phyloP scores from a whole-genome alignment of 306 rosid genomes.

The Hippophae tibetana region DNA sequence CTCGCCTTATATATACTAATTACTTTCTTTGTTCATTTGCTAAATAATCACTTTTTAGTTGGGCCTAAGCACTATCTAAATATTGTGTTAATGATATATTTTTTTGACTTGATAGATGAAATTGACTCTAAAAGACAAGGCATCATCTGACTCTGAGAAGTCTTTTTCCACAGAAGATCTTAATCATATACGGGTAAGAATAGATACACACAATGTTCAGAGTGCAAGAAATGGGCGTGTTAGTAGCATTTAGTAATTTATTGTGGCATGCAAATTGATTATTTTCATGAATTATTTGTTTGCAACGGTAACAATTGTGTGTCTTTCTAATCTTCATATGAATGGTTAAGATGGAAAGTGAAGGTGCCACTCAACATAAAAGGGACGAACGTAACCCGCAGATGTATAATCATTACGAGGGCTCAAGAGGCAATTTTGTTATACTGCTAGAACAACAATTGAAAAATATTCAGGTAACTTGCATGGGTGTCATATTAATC shows the following conservation, averaged over 20 bases:
- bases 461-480: conserved; percentile 50
- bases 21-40: too few relatives aligned
- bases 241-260: neutral
- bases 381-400: conserved; percentile 26
- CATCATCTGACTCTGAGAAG: too few relatives aligned
- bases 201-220: neutral
- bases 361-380: conserved; percentile 18
- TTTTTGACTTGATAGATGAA: too few relatives aligned
- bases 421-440: conserved; percentile 16
- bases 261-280: conserved; percentile 2
- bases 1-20: too few relatives aligned
- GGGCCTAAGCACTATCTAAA: too few relatives aligned
- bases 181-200: too few relatives aligned
- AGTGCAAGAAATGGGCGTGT: neutral
- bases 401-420: conserved; percentile 21
- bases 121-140: too few relatives aligned
- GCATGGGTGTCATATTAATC: neutral
- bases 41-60: too few relatives aligned
- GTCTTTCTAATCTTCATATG: conserved; percentile 8
- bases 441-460: conserved; percentile 44
- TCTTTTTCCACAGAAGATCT: too few relatives aligned
- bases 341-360: conserved; percentile 45
- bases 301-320: neutral
- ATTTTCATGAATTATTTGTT: conserved; percentile 1
- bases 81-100: too few relatives aligned